A percentile compares a stretch with the other conserved stretches of the same genome.
These are phyloP conservation scores for Diplodia mutila DNA, from an alignment of 2,329 filamentous ascomycete species.

Conservation along the genomic window DNA sequence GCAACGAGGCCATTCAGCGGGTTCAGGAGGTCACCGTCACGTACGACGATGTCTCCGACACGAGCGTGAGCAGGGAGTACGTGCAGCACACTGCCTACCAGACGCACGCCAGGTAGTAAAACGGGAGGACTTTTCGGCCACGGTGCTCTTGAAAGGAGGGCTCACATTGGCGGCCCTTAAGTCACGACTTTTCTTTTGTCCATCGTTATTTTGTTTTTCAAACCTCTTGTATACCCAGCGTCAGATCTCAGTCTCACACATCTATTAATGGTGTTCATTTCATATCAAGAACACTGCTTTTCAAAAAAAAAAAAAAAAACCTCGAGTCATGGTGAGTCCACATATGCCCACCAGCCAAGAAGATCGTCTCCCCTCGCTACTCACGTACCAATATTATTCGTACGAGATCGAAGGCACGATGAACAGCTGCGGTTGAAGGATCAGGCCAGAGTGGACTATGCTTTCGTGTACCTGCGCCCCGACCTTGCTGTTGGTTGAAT, in stretches of 20 bases:
- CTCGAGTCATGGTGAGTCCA: not conserved
- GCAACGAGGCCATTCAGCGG: slow-evolving; percentile 23
- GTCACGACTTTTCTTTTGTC: not conserved
- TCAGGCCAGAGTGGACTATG: not conserved
- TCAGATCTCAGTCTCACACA: not conserved
- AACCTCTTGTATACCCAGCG: not conserved
- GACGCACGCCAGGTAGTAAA: not conserved
- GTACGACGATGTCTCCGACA: slow-evolving; percentile 16
- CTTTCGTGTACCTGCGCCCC: not conserved
- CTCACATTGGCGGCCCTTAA: not conserved
- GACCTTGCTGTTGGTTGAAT: no score
- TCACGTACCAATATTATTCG: no score
- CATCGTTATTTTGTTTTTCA: not conserved
- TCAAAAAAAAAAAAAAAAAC: not conserved
- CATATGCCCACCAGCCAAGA: no score
- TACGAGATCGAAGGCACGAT: no score
- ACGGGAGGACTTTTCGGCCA: not conserved
- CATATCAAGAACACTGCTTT: not conserved
- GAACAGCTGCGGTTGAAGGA: not conserved
- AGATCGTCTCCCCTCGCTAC: no score
- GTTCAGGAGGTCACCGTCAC: slow-evolving; percentile 25
- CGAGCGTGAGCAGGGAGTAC: not conserved
- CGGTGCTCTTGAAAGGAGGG: not conserved
- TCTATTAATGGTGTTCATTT: not conserved
- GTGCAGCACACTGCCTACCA: not conserved